Percentiles rank a stretch among this genome's conserved stretches.
phyloP scores from a whole-genome alignment of 108 stramenopile genomes.

The Nannochloropsis oceanica region DNA sequence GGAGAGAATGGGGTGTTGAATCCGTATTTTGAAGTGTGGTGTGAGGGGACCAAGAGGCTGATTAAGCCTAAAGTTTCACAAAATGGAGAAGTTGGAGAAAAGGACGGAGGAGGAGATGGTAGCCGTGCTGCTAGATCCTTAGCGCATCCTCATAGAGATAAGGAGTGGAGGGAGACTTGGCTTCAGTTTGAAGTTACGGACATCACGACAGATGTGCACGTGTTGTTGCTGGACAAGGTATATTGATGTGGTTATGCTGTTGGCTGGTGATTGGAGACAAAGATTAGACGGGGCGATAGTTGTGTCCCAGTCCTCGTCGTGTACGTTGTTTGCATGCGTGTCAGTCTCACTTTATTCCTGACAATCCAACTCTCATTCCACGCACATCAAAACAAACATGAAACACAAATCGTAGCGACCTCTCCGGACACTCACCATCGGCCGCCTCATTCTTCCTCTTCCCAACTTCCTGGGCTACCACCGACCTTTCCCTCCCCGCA shows the following conservation, averaged over 20 bases:
- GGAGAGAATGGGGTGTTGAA: not conserved
- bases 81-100: not conserved
- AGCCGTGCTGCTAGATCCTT: not conserved
- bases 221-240: not conserved
- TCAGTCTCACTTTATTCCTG: not conserved
- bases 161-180: not conserved
- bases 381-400: not conserved
- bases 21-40: not conserved
- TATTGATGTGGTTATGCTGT: too few species aligned
- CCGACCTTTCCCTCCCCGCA: not conserved
- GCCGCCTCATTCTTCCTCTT: not conserved
- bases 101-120: not conserved
- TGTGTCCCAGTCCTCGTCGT: not conserved
- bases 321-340: not conserved
- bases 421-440: not conserved
- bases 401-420: not conserved
- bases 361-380: not conserved
- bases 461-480: not conserved
- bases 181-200: not conserved
- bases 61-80: not conserved
- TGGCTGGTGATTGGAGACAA: too few species aligned
- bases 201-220: not conserved
- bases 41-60: not conserved
- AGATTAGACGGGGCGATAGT: not conserved
- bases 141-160: not conserved